phyloP scores from a whole-genome alignment of 106 monocot genomes.

The Acanthochlamys bracteata region DNA sequence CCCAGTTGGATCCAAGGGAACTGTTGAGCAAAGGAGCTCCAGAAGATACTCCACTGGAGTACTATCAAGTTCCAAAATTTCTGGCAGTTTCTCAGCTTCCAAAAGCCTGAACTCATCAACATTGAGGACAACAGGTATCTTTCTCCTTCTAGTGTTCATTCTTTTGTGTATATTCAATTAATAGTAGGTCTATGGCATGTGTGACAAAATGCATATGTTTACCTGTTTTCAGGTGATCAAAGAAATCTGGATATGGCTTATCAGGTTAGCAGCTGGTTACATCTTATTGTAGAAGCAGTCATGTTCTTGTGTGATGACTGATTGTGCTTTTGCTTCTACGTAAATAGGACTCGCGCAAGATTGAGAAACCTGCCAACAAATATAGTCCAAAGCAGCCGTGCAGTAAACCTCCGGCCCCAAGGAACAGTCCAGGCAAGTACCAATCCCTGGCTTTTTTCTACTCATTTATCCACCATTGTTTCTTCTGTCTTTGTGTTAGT shows the following conservation, averaged over 20 bases:
- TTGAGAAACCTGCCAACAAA: conserved; percentile 34
- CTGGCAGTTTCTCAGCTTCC: conserved; percentile 20
- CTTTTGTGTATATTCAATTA: too few relatives aligned
- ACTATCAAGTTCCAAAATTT: conserved; percentile 17
- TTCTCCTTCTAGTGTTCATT: not conserved
- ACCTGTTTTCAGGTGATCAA: conserved; percentile 14
- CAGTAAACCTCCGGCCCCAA: conserved; percentile 32
- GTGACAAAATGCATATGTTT: too few relatives aligned
- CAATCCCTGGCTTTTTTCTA: not conserved
- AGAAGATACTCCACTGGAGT: conserved; percentile 28
- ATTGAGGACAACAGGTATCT: conserved; percentile 24
- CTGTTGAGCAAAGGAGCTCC: conserved; percentile 31
- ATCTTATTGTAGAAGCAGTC: not conserved
- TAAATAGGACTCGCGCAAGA: conserved; percentile 31
- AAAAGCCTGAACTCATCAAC: conserved; percentile 13
- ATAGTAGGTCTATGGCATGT: too few relatives aligned
- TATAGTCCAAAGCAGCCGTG: conserved; percentile 23
- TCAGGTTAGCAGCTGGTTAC: conserved; percentile 10
- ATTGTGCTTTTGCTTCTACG: too few relatives aligned
- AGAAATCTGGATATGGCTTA: conserved; percentile 48
- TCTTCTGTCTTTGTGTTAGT: too few relatives aligned
- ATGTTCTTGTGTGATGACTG: not conserved
- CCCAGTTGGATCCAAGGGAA: conserved; percentile 35
- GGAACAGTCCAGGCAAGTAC: conserved; percentile 41
- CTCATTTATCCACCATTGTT: too few relatives aligned